A percentile compares a stretch with the other conserved stretches of the same genome.
Conservation (phyloP, 306 rosid genomes). For the Fragaria ananassa region DNA sequence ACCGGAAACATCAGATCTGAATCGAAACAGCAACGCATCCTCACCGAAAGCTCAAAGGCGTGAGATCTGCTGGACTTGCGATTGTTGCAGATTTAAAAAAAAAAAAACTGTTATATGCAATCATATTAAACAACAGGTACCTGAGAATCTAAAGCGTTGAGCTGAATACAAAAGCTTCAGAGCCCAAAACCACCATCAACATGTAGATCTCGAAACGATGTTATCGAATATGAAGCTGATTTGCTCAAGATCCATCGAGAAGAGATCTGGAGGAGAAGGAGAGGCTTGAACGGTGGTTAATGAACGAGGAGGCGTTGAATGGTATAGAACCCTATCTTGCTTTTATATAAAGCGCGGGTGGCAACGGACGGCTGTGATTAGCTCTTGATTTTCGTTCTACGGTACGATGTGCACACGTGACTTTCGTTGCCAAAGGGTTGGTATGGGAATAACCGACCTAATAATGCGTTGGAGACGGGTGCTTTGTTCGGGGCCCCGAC, state of each 20-base stretch:
- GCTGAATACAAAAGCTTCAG: neutral
- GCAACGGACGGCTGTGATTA: slow-evolving; percentile 21
- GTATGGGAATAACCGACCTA: neutral
- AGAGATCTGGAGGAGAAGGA: neutral
- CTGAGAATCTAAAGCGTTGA: neutral
- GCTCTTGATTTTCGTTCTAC: neutral
- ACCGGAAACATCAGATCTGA: neutral
- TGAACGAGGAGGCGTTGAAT: neutral
- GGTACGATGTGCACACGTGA: neutral
- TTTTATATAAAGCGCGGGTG: neutral
- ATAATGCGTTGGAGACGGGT: neutral
- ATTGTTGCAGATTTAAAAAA: neutral
- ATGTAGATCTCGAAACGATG: slow-evolving; percentile 26
- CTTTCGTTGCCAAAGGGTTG: neutral
- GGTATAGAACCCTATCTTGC: neutral
- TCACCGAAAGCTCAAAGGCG: too few relatives aligned
- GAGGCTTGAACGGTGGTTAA: neutral
- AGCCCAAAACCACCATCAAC: neutral
- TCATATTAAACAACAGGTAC: neutral
- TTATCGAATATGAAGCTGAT: neutral
- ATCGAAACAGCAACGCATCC: neutral
- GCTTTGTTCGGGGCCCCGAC: neutral
- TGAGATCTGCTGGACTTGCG: too few relatives aligned
- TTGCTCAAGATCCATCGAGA: accelerated
- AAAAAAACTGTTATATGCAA: accelerated